A percentile compares a stretch with the other conserved stretches of the same genome.
Conservation (phyloP, 2,329 filamentous ascomycete species). For the Tolypocladium amazonense region DNA sequence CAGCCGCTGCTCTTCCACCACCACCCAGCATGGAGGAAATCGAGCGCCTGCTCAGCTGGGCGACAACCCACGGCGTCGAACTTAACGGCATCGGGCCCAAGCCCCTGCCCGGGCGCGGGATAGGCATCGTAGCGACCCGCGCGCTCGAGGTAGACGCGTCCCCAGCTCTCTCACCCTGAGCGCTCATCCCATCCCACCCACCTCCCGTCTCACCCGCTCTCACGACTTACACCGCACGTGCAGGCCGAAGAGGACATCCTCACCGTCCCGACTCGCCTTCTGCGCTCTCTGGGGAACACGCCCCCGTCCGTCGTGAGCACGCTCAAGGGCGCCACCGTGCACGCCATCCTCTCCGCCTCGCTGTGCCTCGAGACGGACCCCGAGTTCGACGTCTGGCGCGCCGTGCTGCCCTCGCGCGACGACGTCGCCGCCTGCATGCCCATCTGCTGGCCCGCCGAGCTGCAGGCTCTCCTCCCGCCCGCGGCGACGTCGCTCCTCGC, state of each 20-base stretch:
- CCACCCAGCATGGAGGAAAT: conserved; percentile 9
- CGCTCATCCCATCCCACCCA: neutral
- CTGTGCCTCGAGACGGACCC: conserved; percentile 43
- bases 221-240: neutral
- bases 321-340: conserved; percentile 47
- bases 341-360: conserved; percentile 62
- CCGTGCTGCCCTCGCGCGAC: conserved; percentile 51
- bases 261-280: conserved; percentile 49
- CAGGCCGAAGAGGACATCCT: conserved; percentile 45
- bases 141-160: conserved; percentile 46
- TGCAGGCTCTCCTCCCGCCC: conserved; percentile 34
- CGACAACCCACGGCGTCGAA: conserved; percentile 49
- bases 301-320: conserved; percentile 38
- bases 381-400: conserved; percentile 48
- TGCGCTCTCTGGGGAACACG: conserved; percentile 55
- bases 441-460: conserved; percentile 31
- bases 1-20: neutral
- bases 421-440: conserved; percentile 44
- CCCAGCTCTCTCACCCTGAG: neutral
- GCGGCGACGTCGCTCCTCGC: conserved; percentile 32
- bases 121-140: conserved; percentile 65
- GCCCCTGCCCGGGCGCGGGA: conserved; percentile 59
- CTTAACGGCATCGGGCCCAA: conserved; percentile 58
- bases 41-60: conserved; percentile 57
- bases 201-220: neutral